These are phyloP conservation scores for Emericellopsis atlantica DNA, from an alignment of 2,329 filamentous ascomycete genomes.

Conservation along the genomic window DNA sequence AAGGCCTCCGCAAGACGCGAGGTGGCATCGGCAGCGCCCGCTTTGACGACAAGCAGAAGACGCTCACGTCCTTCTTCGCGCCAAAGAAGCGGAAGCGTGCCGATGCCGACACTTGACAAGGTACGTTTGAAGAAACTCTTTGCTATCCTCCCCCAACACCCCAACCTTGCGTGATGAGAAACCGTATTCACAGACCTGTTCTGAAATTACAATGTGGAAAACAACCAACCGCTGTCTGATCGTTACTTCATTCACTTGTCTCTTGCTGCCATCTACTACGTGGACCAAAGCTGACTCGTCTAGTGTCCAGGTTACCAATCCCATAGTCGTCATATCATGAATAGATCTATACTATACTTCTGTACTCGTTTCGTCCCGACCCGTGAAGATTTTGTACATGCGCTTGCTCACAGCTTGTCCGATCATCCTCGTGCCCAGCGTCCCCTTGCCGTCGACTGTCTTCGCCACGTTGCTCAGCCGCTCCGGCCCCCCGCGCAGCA, in stretches of 20 bases:
- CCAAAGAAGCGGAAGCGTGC: constrained; percentile 13
- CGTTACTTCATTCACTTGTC: constrained; percentile 3
- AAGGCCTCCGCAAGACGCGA: constrained; percentile 62
- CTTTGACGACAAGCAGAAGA: constrained; percentile 65
- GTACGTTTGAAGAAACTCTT: constrained; percentile 21
- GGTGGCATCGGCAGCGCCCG: constrained; percentile 71
- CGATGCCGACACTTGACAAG: constrained; percentile 13
- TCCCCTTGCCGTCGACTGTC: constrained; percentile 43
- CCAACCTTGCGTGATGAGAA: constrained; percentile 50
- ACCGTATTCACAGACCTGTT: constrained; percentile 73
- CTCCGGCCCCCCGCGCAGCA: constrained; percentile 45
- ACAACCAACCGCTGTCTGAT: constrained; percentile 76
- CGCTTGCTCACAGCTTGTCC: constrained; percentile 47
- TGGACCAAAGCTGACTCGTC: neutral
- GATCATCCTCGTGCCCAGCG: constrained; percentile 37
- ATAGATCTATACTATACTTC: constrained; percentile 24
- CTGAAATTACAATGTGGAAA: constrained; percentile 59
- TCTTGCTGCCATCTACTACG: too few species aligned
- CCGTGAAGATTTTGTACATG: constrained; percentile 47
- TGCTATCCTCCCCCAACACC: constrained; percentile 1
- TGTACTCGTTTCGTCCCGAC: constrained; percentile 39
- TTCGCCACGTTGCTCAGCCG: constrained; percentile 50
- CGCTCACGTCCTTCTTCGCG: constrained; percentile 62
- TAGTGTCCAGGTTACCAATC: neutral
- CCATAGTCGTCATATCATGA: neutral